Evolutionary conservation across 2,329 filamentous ascomycete genomes (phyloP).

Genomic region (Cercospora sp.): DNA sequence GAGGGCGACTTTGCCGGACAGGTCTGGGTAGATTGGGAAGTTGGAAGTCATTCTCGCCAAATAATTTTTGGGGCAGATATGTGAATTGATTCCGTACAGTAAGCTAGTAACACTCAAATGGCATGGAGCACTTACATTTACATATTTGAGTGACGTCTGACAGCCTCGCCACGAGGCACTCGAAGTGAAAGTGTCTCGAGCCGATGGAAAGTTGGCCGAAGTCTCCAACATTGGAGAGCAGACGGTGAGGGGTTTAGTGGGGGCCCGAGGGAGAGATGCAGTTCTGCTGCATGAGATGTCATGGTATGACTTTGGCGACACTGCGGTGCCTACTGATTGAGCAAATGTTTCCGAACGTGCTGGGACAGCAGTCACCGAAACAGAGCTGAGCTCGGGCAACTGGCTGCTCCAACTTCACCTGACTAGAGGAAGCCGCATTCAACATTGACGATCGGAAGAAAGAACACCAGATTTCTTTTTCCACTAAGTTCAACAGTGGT

Average conservation of each 20-base stretch:
- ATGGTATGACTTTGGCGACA: not conserved
- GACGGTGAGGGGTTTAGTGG: conserved; percentile 21
- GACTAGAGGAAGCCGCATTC: not conserved
- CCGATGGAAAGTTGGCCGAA: conserved; percentile 12
- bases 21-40: conserved; percentile 34
- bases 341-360: not conserved
- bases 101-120: not conserved
- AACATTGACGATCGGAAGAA: not conserved
- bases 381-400: not conserved
- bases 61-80: not conserved
- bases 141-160: not conserved
- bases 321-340: not conserved
- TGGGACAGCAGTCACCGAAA: not conserved
- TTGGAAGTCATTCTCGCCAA: conserved; percentile 18
- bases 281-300: not conserved
- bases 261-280: conserved; percentile 16
- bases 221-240: not conserved
- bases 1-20: conserved; percentile 49
- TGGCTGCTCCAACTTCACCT: not conserved
- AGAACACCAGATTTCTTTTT: not conserved
- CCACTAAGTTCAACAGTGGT: not conserved
- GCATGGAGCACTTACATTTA: not conserved
- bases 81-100: not conserved
- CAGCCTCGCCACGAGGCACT: conserved; percentile 1
- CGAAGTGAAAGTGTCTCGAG: not conserved